Evolutionary conservation across 2,329 filamentous ascomycete genomes (phyloP), one percentile per base, ranked within the genome.

Genomic region (Arthroderma sp.): DNA sequence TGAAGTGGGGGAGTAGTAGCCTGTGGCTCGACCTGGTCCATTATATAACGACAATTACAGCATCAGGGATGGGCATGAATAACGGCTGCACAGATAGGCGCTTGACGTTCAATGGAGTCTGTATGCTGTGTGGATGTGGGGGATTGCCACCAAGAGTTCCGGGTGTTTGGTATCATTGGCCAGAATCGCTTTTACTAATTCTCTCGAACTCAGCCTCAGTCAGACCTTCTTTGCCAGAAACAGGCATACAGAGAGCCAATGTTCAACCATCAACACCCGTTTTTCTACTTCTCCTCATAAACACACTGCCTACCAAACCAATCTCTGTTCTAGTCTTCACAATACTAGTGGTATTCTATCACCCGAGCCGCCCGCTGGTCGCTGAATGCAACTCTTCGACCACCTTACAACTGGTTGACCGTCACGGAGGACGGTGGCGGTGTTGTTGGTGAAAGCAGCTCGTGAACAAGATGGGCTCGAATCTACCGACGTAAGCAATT

Each of bases 401-500:
- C 37, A 28, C 15, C 37, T 11, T 34, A 8, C 32, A 8, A 11
- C 8, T 34, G 8, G 8, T 38, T 40, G 28, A 38, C 38, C 47
- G 47, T 39, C 43, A 38, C 29, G 46, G 22, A 27, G 41, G 43
- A 40, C 40, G 36, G 22, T 28, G 41, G 36, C 42, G 32, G 41
- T 11, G n/a, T 28, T 31, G 39, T n/a, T 29, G 39, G 39, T 41
- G 28, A 27, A 31, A 34, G 40, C 15, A 43, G 15, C 15, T 39
- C 29, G 31, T 40, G 61, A 65, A 57, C 53, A 47, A 42, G 31
- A 72, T 73, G 65, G 76, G 80, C 61, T 71, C 75, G 51, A 77
- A 76, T 66, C 68, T 78, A 57, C 74, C 78, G 58, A 67, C 72
- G 78, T 82, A 68, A 68, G 78, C 77, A 22, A 22, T 22, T 34